Percentiles rank a stretch among this genome's conserved stretches.
Conservation (phyloP, 495 filamentous ascomycete genomes). For the Aspergillus nidulans region DNA sequence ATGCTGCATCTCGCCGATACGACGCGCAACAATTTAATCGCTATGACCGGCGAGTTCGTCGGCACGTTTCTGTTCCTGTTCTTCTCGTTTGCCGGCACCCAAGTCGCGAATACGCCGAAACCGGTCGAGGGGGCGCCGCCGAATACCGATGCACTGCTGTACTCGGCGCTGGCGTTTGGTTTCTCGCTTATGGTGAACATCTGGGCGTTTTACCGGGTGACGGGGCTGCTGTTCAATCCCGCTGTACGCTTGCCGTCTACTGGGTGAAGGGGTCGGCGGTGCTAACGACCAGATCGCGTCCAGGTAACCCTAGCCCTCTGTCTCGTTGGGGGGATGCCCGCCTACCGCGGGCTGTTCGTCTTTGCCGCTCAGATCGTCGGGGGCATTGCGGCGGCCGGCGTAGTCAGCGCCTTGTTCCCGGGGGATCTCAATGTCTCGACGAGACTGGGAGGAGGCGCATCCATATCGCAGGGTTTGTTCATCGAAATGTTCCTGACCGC, state of each 20-base stretch:
- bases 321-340: conserved; percentile 52
- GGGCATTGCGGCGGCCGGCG: conserved; percentile 56
- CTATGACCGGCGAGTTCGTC: conserved; percentile 64
- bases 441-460: conserved; percentile 51
- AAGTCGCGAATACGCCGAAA: conserved; percentile 59
- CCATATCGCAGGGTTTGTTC: conserved; percentile 62
- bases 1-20: conserved; percentile 37
- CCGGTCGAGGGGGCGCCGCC: conserved; percentile 30
- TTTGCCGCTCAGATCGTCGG: conserved; percentile 53
- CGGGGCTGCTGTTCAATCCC: conserved; percentile 61
- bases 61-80: conserved; percentile 83
- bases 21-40: conserved; percentile 51
- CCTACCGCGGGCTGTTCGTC: conserved; percentile 45
- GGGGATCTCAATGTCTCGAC: conserved; percentile 59
- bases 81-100: conserved; percentile 74
- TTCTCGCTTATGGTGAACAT: conserved; percentile 74
- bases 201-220: conserved; percentile 50
- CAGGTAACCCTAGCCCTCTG: conserved; percentile 57
- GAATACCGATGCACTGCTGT: conserved; percentile 53
- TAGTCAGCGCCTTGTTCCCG: conserved; percentile 60
- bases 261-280: no score
- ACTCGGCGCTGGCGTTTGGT: conserved; percentile 68
- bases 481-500: conserved; percentile 81
- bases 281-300: neutral
- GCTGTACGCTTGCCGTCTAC: conserved; percentile 40